Base-by-base conservation (phyloP, 2,329 filamentous ascomycete genomes). In the Rhynchosporium agropyri region DNA sequence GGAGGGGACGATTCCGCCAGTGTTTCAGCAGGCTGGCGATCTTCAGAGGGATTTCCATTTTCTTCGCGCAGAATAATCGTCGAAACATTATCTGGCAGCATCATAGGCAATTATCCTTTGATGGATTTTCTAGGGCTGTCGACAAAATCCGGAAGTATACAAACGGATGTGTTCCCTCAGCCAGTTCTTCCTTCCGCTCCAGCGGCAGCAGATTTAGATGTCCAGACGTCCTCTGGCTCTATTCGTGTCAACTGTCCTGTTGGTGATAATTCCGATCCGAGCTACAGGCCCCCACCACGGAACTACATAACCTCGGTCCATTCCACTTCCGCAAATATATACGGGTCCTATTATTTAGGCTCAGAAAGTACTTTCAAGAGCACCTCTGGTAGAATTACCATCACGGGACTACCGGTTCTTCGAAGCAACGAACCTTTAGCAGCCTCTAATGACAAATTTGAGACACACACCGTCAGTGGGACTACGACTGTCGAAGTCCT, bases 31-130 rank as follows among this genome's bases (percentile, higher is more conserved):
- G 33, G 40, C 3, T 67, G 36, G 54, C 56, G 15, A 45, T 53
- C 48, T 13, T 50, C 50, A 8, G 58, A 45, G 6, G 54, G 36
- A 2, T 58, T 64, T 13, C 64, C 63, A 9, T 72, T 67, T 58
- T 65, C 50, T 29, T 68, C 71, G 36, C 71, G 73, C 26, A 62
- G 61, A 4, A 70, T 73, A 8, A 8, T 67, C 2, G 63, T 74
- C 13, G 63, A 70, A 48, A 73, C 72, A 4, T 56, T 69, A 33
- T 70, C 71, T 1, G 72, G 73, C 3, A 40, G 49, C 8, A 74
- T 74, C n/a, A 61, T 60, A 40, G 73, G 73, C 0, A 40, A 38
- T 15, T 74, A 71, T 56, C 71, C 72, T n/a, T 61, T 74, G 1
- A 66, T 71, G 40, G 72, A 74, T 31, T 65, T 65, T 13, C 65